phyloP scores from a whole-genome alignment of 768 basidiomycete genomes.

The Grammothele lineata region DNA sequence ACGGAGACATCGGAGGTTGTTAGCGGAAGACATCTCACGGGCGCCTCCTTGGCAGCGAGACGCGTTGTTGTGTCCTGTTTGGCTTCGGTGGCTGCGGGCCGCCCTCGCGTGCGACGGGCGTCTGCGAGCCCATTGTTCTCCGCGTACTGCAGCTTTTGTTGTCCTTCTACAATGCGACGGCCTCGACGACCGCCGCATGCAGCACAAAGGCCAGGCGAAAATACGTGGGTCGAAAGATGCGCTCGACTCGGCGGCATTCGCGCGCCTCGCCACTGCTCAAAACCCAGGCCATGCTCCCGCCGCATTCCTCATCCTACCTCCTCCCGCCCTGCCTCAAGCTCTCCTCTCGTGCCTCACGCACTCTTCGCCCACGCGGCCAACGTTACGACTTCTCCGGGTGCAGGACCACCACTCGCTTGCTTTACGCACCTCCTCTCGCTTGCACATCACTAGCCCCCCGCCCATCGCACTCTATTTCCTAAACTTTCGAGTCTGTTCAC shows the following conservation, averaged over 20 bases:
- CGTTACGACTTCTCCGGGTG: slow-evolving; percentile 9
- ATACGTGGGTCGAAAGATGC: too few species aligned
- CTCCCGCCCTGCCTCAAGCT: slow-evolving; percentile 5
- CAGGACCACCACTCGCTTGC: slow-evolving; percentile 13
- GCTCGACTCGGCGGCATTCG: not conserved
- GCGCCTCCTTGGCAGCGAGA: not conserved
- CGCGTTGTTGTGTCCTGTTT: slow-evolving; percentile 5
- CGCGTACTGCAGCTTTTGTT: slow-evolving; percentile 4
- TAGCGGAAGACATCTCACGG: not conserved
- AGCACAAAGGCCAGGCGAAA: slow-evolving; percentile 2
- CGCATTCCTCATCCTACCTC: slow-evolving; percentile 12
- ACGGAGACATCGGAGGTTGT: too few species aligned
- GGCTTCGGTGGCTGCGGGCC: slow-evolving; percentile 11
- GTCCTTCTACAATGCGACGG: slow-evolving; percentile 10
- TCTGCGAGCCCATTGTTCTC: slow-evolving; percentile 10
- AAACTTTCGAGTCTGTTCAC: not conserved
- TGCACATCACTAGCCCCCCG: not conserved
- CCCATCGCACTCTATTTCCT: not conserved
- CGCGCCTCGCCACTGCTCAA: slow-evolving; percentile 8
- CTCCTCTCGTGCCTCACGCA: not conserved
- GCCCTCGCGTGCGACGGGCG: slow-evolving; percentile 1
- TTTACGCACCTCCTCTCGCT: slow-evolving; percentile 8
- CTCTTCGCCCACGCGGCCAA: not conserved
- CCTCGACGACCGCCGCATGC: slow-evolving; percentile 1
- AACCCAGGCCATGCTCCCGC: slow-evolving; percentile 2